phyloP scores from a whole-genome alignment of 768 basidiomycete genomes.

The Agrocybe pediades region DNA sequence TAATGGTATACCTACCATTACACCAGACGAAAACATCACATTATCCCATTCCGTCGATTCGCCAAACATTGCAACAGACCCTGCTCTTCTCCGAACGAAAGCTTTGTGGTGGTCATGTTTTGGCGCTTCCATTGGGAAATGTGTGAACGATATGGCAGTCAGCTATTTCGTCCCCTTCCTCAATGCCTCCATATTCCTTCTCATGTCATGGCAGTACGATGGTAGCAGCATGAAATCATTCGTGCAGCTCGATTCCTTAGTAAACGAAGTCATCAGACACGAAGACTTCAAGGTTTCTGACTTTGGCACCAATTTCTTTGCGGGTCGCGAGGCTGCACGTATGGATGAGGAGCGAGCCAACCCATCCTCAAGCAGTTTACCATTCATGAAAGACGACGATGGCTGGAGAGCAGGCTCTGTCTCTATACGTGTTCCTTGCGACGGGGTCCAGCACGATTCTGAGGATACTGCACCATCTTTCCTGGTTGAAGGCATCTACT shows the following conservation, averaged over 20 bases:
- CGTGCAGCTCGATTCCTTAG: conserved; percentile 23
- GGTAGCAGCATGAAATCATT: conserved; percentile 26
- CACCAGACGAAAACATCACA: background rate
- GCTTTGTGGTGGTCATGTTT: background rate
- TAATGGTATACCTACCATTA: background rate
- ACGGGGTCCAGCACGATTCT: conserved; percentile 8
- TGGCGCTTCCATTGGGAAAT: background rate
- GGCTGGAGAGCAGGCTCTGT: conserved; percentile 24
- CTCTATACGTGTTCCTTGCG: conserved; percentile 22
- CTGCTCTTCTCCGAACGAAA: background rate
- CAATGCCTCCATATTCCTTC: conserved; percentile 20
- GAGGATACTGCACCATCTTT: conserved; percentile 23
- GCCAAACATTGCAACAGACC: background rate
- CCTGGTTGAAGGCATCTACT: conserved; percentile 19
- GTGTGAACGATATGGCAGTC: background rate
- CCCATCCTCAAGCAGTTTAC: background rate
- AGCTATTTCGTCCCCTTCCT: conserved; percentile 19
- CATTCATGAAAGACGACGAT: background rate
- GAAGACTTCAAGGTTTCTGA: conserved; percentile 16
- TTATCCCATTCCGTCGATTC: background rate
- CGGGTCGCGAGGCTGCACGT: background rate
- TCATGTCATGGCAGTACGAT: conserved; percentile 30
- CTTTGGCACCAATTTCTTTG: background rate
- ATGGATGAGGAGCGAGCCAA: background rate
- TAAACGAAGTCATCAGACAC: conserved; percentile 23